Conservation (phyloP, 176 grass and related monocot genomes). For the Chrysopogon serrulatus region DNA sequence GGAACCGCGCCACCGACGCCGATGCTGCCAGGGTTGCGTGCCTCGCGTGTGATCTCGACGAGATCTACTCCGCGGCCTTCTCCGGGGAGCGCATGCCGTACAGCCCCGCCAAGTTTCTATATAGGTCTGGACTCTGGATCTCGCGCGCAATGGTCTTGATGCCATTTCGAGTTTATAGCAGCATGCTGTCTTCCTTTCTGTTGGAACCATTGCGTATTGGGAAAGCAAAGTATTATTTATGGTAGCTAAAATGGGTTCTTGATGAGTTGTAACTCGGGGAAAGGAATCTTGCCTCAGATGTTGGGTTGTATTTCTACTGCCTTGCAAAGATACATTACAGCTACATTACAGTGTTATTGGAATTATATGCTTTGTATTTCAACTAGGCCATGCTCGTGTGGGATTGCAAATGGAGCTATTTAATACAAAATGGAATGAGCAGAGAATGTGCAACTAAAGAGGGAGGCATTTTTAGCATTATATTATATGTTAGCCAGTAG, state of each 20-base stretch:
- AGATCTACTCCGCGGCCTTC: conserved; percentile 87
- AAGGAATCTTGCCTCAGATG: not conserved
- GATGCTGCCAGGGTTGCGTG: conserved; percentile 40
- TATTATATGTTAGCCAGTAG: not conserved
- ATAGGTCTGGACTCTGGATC: conserved; percentile 70
- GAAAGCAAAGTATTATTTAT: not conserved
- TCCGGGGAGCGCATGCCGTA: conserved; percentile 75
- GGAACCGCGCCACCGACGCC: conserved; percentile 11
- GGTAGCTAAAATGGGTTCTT: conserved; percentile 4
- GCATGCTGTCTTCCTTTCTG: not conserved
- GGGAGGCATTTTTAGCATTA: not conserved
- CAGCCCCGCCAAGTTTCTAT: conserved; percentile 87
- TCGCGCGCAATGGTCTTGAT: conserved; percentile 15
- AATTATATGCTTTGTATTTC: not conserved
- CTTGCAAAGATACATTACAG: not conserved
- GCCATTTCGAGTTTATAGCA: not conserved
- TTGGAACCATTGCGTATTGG: conserved; percentile 15
- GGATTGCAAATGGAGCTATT: conserved; percentile 10
- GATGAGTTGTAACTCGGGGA: conserved; percentile 18
- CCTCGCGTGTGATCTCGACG: conserved; percentile 84
- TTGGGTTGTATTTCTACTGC: not conserved
- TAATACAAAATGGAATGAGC: conserved; percentile 1
- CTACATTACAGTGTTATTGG: not conserved
- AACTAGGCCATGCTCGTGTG: not conserved
- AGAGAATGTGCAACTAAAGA: not conserved